These are phyloP conservation scores for Boletus pseudo-olivaceus DNA, from an alignment of 768 basidiomycete species.

Conservation along the genomic window DNA sequence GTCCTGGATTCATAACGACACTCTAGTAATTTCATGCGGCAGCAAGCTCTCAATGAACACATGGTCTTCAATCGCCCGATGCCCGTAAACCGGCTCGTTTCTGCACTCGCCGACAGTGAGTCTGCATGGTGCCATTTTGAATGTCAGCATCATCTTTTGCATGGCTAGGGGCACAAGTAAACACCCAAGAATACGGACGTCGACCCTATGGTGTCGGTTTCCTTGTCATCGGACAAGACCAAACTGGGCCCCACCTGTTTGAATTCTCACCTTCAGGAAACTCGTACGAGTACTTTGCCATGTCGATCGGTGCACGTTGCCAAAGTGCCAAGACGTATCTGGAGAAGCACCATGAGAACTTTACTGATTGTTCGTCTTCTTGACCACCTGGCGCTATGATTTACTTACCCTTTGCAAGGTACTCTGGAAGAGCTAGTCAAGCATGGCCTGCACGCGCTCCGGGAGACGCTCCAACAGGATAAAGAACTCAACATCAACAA, in stretches of 20 bases:
- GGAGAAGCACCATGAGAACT: conserved; percentile 89
- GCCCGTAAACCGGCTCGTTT: conserved; percentile 91
- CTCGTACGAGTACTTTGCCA: conserved; percentile 96
- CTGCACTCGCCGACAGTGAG: conserved; percentile 92
- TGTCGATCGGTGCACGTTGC: conserved; percentile 96
- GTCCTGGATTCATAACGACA: neutral
- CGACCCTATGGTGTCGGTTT: conserved; percentile 98
- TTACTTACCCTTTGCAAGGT: conserved; percentile 41
- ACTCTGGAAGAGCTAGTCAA: conserved; percentile 83
- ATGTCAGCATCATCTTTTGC: neutral
- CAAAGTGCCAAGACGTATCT: conserved; percentile 99
- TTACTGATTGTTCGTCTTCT: conserved; percentile 66
- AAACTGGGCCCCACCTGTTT: conserved; percentile 95
- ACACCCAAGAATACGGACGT: conserved; percentile 97
- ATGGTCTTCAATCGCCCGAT: conserved; percentile 96
- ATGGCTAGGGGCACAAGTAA: conserved; percentile 87
- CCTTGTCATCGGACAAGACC: conserved; percentile 94
- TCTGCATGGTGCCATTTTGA: conserved; percentile 14
- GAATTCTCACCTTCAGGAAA: conserved; percentile 98
- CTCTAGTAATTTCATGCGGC: conserved; percentile 95
- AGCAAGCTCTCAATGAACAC: conserved; percentile 92
- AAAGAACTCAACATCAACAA: conserved; percentile 92
- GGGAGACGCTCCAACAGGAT: conserved; percentile 97
- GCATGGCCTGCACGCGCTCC: conserved; percentile 91
- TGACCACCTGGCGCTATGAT: neutral